A percentile compares a stretch with the other conserved stretches of the same genome.
Conservation (phyloP, 139 green algal species). For the Chlorella sp. region DNA sequence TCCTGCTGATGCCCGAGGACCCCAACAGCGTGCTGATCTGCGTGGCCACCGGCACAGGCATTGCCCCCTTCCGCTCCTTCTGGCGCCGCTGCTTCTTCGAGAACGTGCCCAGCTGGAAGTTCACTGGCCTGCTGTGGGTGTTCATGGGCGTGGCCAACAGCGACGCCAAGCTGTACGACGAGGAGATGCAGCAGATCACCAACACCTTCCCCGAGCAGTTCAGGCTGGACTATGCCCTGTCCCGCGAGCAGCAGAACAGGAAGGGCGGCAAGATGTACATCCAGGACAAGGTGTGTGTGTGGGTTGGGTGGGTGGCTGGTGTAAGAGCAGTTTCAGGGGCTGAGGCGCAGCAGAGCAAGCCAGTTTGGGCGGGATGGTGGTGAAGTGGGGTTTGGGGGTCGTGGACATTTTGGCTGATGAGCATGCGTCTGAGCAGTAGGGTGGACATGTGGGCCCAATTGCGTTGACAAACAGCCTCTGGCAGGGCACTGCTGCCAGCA, state of each 20-base stretch:
- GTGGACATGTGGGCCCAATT: no score
- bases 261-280: constrained; percentile 95
- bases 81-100: constrained; percentile 93
- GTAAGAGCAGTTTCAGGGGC: no score
- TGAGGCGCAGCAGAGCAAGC: no score
- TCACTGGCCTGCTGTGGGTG: constrained; percentile 91
- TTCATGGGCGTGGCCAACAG: constrained; percentile 99
- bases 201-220: constrained; percentile 92
- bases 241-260: constrained; percentile 85
- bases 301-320: no score
- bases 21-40: constrained; percentile 88
- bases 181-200: constrained; percentile 76
- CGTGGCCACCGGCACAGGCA: constrained; percentile 98
- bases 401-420: no score
- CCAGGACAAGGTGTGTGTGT: constrained; percentile 93
- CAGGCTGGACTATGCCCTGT: constrained; percentile 94
- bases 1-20: constrained; percentile 94
- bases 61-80: constrained; percentile 97
- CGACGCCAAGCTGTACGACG: constrained; percentile 94
- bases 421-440: no score
- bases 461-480: no score
- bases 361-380: no score
- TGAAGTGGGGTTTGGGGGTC: no score
- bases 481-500: no score
- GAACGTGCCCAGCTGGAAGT: constrained; percentile 89